These are phyloP conservation scores for Aspergillus bombycis DNA, from an alignment of 2,329 filamentous ascomycete species.

Conservation along the genomic window DNA sequence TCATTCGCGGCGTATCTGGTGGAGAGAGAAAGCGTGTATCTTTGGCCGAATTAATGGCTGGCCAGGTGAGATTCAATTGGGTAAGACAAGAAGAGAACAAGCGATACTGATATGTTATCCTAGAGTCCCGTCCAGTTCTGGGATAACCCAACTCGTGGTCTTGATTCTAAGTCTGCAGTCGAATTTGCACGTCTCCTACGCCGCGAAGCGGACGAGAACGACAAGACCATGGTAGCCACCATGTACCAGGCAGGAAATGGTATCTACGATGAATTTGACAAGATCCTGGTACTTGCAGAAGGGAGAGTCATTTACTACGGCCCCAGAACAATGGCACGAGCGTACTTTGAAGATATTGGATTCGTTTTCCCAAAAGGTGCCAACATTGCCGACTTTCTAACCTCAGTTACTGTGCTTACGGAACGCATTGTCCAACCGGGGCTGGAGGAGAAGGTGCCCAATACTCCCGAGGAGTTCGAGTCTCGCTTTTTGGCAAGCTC, in stretches of 20 bases:
- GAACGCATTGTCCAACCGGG: constrained; percentile 46
- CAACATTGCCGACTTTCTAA: constrained; percentile 68
- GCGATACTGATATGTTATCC: neutral
- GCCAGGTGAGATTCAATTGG: constrained; percentile 46
- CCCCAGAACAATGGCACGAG: constrained; percentile 56
- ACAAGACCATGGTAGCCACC: constrained; percentile 62
- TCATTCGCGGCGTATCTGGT: constrained; percentile 67
- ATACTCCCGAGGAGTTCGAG: constrained; percentile 48
- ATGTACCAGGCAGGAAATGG: constrained; percentile 71
- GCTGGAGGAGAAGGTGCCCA: constrained; percentile 35
- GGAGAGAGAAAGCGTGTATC: constrained; percentile 71
- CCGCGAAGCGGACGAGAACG: constrained; percentile 62
- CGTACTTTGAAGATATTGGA: constrained; percentile 66
- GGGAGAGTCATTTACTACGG: constrained; percentile 69
- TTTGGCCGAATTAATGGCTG: constrained; percentile 61
- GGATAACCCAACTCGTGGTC: constrained; percentile 68
- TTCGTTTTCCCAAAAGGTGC: constrained; percentile 64
- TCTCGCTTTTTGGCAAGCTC: constrained; percentile 54
- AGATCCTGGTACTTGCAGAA: constrained; percentile 67
- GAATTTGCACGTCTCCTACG: constrained; percentile 62
- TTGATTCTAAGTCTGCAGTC: constrained; percentile 66
- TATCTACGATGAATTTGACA: constrained; percentile 70
- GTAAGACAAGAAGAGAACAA: neutral
- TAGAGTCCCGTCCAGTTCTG: constrained; percentile 61
- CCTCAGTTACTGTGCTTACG: constrained; percentile 62